A percentile compares a stretch with the other conserved stretches of the same genome.
Conservation (phyloP, 257 asterid genomes). For the Solanum medicagineum region DNA sequence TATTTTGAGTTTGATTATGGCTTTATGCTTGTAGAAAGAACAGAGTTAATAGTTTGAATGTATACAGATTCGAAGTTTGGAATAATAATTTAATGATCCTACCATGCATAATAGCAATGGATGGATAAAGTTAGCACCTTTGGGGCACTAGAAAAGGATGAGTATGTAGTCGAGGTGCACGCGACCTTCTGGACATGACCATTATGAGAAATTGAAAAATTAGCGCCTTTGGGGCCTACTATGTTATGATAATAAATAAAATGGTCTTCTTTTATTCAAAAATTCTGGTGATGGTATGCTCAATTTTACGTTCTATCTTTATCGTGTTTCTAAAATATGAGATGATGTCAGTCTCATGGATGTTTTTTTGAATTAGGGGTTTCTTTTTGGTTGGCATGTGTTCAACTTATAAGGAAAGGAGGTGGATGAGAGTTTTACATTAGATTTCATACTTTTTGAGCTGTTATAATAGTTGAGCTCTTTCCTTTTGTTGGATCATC, state of each 20-base stretch:
- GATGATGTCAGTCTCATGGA: background rate
- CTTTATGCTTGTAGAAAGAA: background rate
- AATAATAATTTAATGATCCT: background rate
- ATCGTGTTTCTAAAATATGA: background rate
- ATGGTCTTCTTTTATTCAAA: too few relatives aligned
- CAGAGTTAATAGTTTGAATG: background rate
- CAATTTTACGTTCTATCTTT: background rate
- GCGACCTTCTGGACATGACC: background rate
- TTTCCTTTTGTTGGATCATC: background rate
- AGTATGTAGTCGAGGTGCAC: background rate
- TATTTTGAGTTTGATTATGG: background rate
- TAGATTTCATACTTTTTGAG: background rate
- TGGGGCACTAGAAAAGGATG: background rate
- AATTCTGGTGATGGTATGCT: background rate
- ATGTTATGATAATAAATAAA: background rate
- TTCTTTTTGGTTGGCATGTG: background rate
- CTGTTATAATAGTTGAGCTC: background rate
- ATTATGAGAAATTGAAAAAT: background rate
- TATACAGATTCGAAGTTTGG: background rate
- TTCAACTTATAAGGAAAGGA: background rate
- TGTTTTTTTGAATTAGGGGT: background rate
- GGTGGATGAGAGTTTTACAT: background rate
- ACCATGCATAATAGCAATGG: background rate
- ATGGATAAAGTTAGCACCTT: background rate
- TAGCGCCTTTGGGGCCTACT: background rate